Evolutionary conservation across 352 stramenopile species (phyloP).

Genomic region (Globisporangium solare): DNA sequence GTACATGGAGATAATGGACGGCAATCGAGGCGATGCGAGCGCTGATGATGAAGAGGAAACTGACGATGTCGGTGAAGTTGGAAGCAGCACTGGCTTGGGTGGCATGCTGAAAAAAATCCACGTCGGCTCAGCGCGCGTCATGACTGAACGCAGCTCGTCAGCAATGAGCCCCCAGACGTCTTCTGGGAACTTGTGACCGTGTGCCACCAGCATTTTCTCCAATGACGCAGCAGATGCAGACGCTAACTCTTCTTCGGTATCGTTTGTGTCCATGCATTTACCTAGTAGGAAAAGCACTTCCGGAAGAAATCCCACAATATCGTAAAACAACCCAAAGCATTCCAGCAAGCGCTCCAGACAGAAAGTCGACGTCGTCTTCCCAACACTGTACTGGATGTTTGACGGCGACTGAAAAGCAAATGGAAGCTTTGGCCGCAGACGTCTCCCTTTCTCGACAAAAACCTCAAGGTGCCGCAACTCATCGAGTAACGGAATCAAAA

Average conservation of each 20-base stretch:
- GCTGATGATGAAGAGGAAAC: conserved; percentile 7
- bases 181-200: conserved; percentile 77
- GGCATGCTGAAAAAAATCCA: conserved; percentile 60
- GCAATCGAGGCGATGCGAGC: conserved; percentile 37
- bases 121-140: conserved; percentile 66
- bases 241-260: conserved; percentile 66
- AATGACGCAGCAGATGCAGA: conserved; percentile 48
- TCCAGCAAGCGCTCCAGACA: conserved; percentile 61
- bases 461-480: conserved; percentile 69
- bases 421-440: conserved; percentile 36
- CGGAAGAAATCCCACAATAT: conserved; percentile 68
- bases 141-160: conserved; percentile 74
- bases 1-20: conserved; percentile 73
- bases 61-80: conserved; percentile 5
- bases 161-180: conserved; percentile 78
- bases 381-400: conserved; percentile 29
- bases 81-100: neutral
- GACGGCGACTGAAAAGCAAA: conserved; percentile 17
- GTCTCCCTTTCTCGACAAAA: conserved; percentile 41
- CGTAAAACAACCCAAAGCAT: conserved; percentile 78
- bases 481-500: conserved; percentile 83
- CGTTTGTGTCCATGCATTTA: conserved; percentile 75
- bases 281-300: conserved; percentile 74
- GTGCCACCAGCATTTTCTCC: conserved; percentile 61
- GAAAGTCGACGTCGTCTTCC: conserved; percentile 59